These are phyloP conservation scores for Corchorus olitorius DNA, from an alignment of 345 rosid species.

Conservation along the genomic window DNA sequence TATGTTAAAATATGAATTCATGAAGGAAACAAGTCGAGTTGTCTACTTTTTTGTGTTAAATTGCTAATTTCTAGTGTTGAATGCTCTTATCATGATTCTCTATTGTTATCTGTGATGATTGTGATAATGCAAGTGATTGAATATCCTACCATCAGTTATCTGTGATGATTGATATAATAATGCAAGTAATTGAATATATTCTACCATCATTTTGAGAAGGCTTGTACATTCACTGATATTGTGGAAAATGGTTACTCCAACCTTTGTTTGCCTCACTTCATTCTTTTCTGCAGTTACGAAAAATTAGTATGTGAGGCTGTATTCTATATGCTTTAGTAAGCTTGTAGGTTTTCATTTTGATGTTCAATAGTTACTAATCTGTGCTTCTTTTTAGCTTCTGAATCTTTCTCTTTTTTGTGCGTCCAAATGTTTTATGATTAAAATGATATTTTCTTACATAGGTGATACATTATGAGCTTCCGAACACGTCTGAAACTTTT, in stretches of 20 bases:
- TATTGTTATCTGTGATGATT: neutral
- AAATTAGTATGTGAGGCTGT: neutral
- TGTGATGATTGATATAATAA: neutral
- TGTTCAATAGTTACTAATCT: neutral
- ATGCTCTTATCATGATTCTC: neutral
- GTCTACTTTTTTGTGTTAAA: neutral
- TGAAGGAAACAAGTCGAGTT: neutral
- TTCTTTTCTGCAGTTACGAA: neutral
- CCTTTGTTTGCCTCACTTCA: neutral
- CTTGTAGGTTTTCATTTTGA: slow-evolving; percentile 1
- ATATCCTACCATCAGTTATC: neutral
- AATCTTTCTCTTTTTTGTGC: neutral
- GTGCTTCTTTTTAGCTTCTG: neutral
- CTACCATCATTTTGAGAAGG: neutral
- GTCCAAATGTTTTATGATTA: neutral
- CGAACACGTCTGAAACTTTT: slow-evolving; percentile 84
- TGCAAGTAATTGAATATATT: neutral
- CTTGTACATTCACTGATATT: neutral
- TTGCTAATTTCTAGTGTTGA: neutral
- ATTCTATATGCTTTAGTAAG: neutral
- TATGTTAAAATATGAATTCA: neutral
- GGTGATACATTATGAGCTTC: slow-evolving; percentile 94
- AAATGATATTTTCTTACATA: slow-evolving; percentile 24
- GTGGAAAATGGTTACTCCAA: neutral
- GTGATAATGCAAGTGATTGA: neutral